These are phyloP conservation scores for Phlyctochytrium planicorne DNA, from an alignment of 192 early-diverging fungal species.

Conservation along the genomic window DNA sequence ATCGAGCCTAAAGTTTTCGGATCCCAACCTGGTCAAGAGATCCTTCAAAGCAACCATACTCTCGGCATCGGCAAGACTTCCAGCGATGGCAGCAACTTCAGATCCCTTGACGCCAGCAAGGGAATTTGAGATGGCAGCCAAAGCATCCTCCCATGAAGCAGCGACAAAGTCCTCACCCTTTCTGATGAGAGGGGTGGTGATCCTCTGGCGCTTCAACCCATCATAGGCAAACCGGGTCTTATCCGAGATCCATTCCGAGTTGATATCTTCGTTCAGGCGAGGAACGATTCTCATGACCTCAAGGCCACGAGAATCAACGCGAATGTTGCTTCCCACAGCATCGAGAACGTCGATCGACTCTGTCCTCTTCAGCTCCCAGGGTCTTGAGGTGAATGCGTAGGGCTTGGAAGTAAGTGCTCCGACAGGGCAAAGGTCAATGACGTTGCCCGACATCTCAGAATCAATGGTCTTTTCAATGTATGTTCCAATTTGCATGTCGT, in stretches of 20 bases:
- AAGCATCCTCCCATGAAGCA: constrained; percentile 84
- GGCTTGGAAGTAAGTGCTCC: constrained; percentile 98
- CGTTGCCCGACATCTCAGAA: constrained; percentile 96
- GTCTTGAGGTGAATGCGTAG: constrained; percentile 87
- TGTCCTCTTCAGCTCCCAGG: constrained; percentile 96
- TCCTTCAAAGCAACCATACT: constrained; percentile 93
- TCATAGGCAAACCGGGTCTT: constrained; percentile 95
- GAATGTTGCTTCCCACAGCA: constrained; percentile 93
- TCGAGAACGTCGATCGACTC: constrained; percentile 95
- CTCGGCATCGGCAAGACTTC: constrained; percentile 92
- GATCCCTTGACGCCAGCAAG: constrained; percentile 58
- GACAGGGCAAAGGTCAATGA: constrained; percentile 98
- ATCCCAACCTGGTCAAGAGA: constrained; percentile 81
- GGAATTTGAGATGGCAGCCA: constrained; percentile 67
- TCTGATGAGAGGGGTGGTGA: constrained; percentile 89
- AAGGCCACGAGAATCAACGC: constrained; percentile 91
- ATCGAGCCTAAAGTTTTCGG: constrained; percentile 84
- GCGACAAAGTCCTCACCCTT: constrained; percentile 78
- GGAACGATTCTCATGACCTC: constrained; percentile 97
- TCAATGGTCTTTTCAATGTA: constrained; percentile 85
- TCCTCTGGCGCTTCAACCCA: constrained; percentile 92
- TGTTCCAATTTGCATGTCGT: constrained; percentile 98
- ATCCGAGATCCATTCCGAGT: constrained; percentile 99
- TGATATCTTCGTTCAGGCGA: constrained; percentile 93
- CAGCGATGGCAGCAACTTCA: constrained; percentile 82